Percentiles rank a stretch among this genome's conserved stretches.
phyloP scores from a whole-genome alignment of 345 rosid genomes.

The Gossypium stocksii region DNA sequence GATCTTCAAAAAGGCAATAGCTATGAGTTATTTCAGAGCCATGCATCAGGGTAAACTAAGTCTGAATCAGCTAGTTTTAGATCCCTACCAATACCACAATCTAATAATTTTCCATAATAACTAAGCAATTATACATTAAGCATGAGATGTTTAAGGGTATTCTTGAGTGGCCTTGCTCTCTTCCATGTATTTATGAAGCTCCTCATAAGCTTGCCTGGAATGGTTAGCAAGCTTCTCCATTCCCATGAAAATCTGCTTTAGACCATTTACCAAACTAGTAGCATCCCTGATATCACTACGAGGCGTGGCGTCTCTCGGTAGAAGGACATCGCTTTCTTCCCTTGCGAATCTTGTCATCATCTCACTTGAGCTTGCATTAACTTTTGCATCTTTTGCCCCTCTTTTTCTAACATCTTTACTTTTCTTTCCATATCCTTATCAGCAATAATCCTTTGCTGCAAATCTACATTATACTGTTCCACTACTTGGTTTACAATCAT shows the following conservation, averaged over 20 bases:
- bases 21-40: background rate
- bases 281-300: constrained; percentile 10
- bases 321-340: constrained; percentile 9
- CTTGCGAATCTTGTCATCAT: constrained; percentile 10
- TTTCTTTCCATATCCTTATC: constrained; percentile 44
- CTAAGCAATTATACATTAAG: background rate
- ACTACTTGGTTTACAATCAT: background rate
- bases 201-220: constrained; percentile 27
- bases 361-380: constrained; percentile 22
- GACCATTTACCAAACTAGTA: constrained; percentile 22
- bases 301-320: constrained; percentile 1
- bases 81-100: background rate
- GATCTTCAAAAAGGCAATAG: background rate
- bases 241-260: constrained; percentile 34
- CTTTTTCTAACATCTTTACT: constrained; percentile 38
- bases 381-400: constrained; percentile 37
- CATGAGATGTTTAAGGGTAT: background rate
- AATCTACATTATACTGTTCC: constrained; percentile 14
- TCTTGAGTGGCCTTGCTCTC: constrained; percentile 10
- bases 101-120: background rate
- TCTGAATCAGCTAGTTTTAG: background rate
- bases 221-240: constrained; percentile 38
- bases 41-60: background rate
- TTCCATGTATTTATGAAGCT: constrained; percentile 24
- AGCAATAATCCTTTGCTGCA: constrained; percentile 32